Evolutionary conservation across 2,329 filamentous ascomycete genomes (phyloP), one percentile per base, ranked within the genome.

Genomic region (Trichophyton benhamiae): DNA sequence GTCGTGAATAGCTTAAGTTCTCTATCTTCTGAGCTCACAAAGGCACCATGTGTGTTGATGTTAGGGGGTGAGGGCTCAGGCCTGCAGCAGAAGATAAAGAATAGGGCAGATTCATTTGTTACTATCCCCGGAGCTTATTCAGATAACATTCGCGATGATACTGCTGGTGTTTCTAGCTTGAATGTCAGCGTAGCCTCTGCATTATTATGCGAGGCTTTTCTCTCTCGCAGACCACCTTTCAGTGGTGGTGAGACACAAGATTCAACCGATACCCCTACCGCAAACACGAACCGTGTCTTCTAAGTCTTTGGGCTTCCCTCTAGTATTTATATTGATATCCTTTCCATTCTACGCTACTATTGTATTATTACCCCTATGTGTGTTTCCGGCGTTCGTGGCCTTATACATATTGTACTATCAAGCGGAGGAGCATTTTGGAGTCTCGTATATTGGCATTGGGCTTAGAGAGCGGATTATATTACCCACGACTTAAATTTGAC

Each of bases 141-240:
- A 3, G 57, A 70, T 8, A 70, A 70, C 1, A 65, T 70, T 8
- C 63, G 66, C 9, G 68, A 71, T 15, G 74, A 77, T 65, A 70
- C 70, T 3, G 71, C 84, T 66, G 71, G 80, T 1, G 84, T 99
- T 2, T 92, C 97, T 73, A 96, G 91, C 72, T 76, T 99, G 72
- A 97, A 99, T 71, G 94, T 97, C 44, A 90, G 89, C 70, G 91
- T 95, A 20, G 92, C 94, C 1, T 84, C 89, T 5, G 90, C 84
- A 0, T 76, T 97, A 57, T 75, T 97, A 58, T 75, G 75, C 65
- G 69, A 76, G 60, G 73, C 69, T 64, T 75, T 77, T 61, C 66
- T 76, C 58, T 71, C 69, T 2, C 66, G 68, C 27, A 38, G 33
- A 13, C 72, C 72, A 11, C 11, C 13, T 25, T 55, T 27, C 4